Evolutionary conservation across 805 yeast species (phyloP).

Genomic region (Kockiozyma suomiensis): DNA sequence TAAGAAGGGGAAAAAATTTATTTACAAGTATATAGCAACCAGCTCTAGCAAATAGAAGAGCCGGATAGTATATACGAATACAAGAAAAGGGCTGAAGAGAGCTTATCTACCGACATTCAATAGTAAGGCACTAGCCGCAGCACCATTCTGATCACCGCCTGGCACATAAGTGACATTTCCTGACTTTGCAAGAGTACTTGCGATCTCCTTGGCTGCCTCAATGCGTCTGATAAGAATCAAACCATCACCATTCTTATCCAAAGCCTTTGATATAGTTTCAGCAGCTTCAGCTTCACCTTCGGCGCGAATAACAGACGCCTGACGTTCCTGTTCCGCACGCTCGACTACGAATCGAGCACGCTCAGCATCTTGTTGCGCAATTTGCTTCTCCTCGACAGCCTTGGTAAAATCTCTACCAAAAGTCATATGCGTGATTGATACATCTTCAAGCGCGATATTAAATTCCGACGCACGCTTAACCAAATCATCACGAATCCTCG

Average conservation of each 20-base stretch:
- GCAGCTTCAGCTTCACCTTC: conserved; percentile 99
- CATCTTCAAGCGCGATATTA: conserved; percentile 91
- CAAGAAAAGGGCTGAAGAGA: too few relatives aligned
- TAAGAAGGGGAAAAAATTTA: background rate
- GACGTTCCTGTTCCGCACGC: conserved; percentile 95
- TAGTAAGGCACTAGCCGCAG: conserved; percentile 39
- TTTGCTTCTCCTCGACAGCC: conserved; percentile 98
- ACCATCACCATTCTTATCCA: conserved; percentile 95
- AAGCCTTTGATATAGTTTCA: conserved; percentile 88
- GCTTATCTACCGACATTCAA: conserved; percentile 43
- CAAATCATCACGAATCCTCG: conserved; percentile 84
- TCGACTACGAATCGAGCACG: conserved; percentile 92
- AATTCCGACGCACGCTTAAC: conserved; percentile 83
- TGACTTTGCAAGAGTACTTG: conserved; percentile 78
- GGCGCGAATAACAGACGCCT: conserved; percentile 92
- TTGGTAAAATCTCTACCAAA: conserved; percentile 96
- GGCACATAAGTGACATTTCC: conserved; percentile 91
- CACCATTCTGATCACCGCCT: conserved; percentile 29
- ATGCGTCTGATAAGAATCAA: conserved; percentile 88
- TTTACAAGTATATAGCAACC: background rate
- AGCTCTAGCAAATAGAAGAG: background rate
- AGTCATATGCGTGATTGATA: conserved; percentile 95
- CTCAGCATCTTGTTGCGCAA: conserved; percentile 99
- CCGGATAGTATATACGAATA: too few relatives aligned
- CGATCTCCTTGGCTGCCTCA: conserved; percentile 96